phyloP scores from a whole-genome alignment of 2,329 filamentous ascomycete species.

The Calonectria hongkongensis region DNA sequence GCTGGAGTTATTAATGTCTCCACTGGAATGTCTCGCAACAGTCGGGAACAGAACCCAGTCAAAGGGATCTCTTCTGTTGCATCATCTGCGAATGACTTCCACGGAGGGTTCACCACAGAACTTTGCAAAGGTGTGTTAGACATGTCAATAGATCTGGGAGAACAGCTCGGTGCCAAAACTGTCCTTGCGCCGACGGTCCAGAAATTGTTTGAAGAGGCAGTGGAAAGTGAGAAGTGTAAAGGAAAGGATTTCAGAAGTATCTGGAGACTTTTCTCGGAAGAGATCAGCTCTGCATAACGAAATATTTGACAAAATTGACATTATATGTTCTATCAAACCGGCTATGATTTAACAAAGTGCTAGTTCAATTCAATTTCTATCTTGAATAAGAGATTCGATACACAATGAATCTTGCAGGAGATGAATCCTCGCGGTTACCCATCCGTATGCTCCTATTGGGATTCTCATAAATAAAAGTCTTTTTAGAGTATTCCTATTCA shows the following conservation, averaged over 20 bases:
- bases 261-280: neutral
- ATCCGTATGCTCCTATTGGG: too few species aligned
- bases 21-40: conserved; percentile 10
- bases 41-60: conserved; percentile 4
- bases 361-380: too few species aligned
- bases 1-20: conserved; percentile 40
- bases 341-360: too few species aligned
- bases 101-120: conserved; percentile 8
- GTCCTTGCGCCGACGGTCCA: neutral
- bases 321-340: too few species aligned
- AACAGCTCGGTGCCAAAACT: neutral
- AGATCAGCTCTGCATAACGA: neutral
- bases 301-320: too few species aligned
- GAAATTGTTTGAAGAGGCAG: neutral
- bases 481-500: too few species aligned
- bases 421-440: too few species aligned
- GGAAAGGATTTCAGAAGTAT: conserved; percentile 4
- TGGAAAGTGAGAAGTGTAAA: neutral
- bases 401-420: too few species aligned
- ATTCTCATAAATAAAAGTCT: too few species aligned
- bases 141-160: neutral
- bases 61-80: neutral
- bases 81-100: neutral
- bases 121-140: neutral
- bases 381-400: too few species aligned